These are phyloP conservation scores for Globisporangium nodosum DNA, from an alignment of 352 stramenopile genomes.

Conservation along the genomic window DNA sequence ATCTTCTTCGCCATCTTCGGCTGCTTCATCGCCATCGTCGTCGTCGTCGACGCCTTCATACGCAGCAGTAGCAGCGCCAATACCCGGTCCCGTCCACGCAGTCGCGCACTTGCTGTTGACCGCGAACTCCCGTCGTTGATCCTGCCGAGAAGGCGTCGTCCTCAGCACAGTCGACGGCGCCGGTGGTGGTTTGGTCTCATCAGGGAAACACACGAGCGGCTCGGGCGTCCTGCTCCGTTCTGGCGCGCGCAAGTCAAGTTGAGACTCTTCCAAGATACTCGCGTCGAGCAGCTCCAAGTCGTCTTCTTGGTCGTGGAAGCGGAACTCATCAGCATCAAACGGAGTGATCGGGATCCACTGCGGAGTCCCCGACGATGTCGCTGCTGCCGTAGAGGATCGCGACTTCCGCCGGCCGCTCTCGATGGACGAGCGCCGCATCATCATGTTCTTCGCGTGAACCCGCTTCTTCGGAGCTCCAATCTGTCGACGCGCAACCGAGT, in stretches of 20 bases:
- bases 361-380: slow-evolving; percentile 7
- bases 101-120: not conserved
- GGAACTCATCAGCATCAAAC: slow-evolving; percentile 30
- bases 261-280: slow-evolving; percentile 40
- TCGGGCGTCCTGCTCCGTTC: slow-evolving; percentile 58
- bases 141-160: not conserved
- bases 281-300: slow-evolving; percentile 47
- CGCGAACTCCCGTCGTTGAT: not conserved
- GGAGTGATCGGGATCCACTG: slow-evolving; percentile 45
- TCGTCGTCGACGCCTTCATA: slow-evolving; percentile 1
- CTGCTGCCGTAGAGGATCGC: slow-evolving; percentile 1
- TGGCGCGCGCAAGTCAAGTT: slow-evolving; percentile 41
- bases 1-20: slow-evolving; percentile 14
- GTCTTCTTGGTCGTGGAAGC: slow-evolving; percentile 19
- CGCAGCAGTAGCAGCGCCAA: not conserved
- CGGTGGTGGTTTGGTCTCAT: slow-evolving; percentile 1
- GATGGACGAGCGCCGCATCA: slow-evolving; percentile 26
- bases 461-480: slow-evolving; percentile 31
- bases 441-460: slow-evolving; percentile 37
- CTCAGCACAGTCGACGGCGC: not conserved
- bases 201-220: slow-evolving; percentile 25
- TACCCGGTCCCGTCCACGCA: not conserved
- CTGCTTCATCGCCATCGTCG: slow-evolving; percentile 1
- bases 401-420: slow-evolving; percentile 21
- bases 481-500: slow-evolving; percentile 26